Percentiles rank a stretch among this genome's conserved stretches.
Evolutionary conservation across 768 basidiomycete genomes (phyloP).

Genomic region (Mycena pura): DNA sequence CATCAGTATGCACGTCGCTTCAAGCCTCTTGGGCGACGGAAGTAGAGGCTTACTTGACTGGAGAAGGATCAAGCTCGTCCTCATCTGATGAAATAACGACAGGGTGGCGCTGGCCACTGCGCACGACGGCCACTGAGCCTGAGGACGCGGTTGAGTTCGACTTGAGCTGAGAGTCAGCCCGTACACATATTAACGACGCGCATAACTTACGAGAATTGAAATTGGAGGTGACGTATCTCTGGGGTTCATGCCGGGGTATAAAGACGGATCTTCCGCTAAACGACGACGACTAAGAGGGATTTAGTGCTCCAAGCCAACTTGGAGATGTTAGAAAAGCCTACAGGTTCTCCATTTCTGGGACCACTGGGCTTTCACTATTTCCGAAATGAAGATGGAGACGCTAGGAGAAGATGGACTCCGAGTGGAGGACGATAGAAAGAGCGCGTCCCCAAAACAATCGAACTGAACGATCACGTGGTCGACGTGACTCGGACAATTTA

Average conservation of each 20-base stretch:
- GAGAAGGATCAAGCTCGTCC: constrained; percentile 30
- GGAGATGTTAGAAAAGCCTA: too few species aligned
- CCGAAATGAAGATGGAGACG: too few species aligned
- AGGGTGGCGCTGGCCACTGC: constrained; percentile 17
- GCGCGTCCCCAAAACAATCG: too few species aligned
- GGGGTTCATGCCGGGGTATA: constrained; percentile 13
- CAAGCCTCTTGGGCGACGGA: neutral
- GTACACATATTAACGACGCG: neutral
- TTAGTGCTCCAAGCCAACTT: neutral
- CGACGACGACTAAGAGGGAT: constrained; percentile 19
- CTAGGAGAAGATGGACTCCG: too few species aligned
- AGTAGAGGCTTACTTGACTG: constrained; percentile 6
- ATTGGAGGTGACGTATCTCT: constrained; percentile 12
- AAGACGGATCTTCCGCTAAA: constrained; percentile 15
- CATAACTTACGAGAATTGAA: constrained; percentile 12
- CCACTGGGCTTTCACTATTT: too few species aligned
- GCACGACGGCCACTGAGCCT: neutral
- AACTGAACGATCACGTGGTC: too few species aligned
- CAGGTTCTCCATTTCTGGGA: too few species aligned
- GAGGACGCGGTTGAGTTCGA: constrained; percentile 19
- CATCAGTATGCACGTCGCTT: constrained; percentile 8
- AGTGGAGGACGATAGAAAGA: too few species aligned
- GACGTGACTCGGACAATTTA: too few species aligned
- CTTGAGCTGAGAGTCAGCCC: neutral
- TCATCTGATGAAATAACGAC: constrained; percentile 40